phyloP scores from a whole-genome alignment of 805 yeast species.

The Sugiyamaella qingdaonensis region DNA sequence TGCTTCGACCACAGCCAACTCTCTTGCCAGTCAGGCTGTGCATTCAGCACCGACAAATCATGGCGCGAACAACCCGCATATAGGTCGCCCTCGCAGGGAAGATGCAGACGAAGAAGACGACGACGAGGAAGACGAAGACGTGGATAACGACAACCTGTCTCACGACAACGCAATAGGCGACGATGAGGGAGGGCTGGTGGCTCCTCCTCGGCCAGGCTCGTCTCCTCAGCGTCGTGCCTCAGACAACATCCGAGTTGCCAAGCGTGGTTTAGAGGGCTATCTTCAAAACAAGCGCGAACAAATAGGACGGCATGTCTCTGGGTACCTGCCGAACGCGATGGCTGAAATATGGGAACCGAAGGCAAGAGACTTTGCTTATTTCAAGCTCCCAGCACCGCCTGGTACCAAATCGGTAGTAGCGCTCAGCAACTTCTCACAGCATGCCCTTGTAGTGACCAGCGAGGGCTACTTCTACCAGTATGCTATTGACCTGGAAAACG shows the following conservation, averaged over 20 bases:
- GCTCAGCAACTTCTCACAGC: conserved; percentile 29
- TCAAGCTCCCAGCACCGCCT: conserved; percentile 55
- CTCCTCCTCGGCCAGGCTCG: background rate
- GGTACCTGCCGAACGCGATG: conserved; percentile 75
- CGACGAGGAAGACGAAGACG: conserved; percentile 6
- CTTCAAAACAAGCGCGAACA: conserved; percentile 16
- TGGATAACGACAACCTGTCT: background rate
- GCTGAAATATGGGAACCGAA: conserved; percentile 78
- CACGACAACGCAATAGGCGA: background rate
- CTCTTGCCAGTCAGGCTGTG: background rate
- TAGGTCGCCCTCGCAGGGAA: background rate
- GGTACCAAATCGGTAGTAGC: conserved; percentile 34
- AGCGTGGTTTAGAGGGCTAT: conserved; percentile 14
- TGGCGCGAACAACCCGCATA: background rate
- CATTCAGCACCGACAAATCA: background rate
- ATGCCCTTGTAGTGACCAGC: conserved; percentile 69
- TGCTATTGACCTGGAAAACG: conserved; percentile 77
- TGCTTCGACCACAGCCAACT: conserved; percentile 25
- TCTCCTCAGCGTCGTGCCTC: background rate
- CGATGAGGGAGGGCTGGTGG: background rate
- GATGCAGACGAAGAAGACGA: conserved; percentile 8
- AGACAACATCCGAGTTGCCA: background rate
- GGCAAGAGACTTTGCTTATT: conserved; percentile 83
- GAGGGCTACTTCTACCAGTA: conserved; percentile 80
- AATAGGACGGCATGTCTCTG: conserved; percentile 49